Conservation (phyloP, 2,329 filamentous ascomycete genomes). For the Hymenoscyphus infarciens region DNA sequence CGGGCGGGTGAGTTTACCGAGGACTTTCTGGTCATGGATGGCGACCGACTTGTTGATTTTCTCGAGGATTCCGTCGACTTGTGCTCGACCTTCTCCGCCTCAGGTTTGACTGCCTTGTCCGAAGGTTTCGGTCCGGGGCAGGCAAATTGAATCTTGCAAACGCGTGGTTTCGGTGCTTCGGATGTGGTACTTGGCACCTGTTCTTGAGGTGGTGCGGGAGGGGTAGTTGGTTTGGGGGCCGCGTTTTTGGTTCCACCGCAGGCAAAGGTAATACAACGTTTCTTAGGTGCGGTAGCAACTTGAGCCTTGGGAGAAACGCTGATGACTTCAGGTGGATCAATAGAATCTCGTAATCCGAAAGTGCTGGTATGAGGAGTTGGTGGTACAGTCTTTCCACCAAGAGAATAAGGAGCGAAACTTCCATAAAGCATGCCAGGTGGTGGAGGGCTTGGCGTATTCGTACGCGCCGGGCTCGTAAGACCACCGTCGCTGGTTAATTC, state of each 20-base stretch:
- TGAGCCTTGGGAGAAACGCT: conserved; percentile 43
- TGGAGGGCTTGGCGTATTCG: conserved; percentile 86
- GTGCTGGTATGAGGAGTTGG: conserved; percentile 13
- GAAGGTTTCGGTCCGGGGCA: conserved; percentile 56
- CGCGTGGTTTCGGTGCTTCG: conserved; percentile 46
- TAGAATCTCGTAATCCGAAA: conserved; percentile 12
- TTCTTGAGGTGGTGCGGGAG: conserved; percentile 30
- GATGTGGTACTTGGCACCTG: conserved; percentile 34
- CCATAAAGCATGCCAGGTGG: conserved; percentile 55
- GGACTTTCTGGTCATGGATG: conserved; percentile 30
- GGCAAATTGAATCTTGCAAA: conserved; percentile 69
- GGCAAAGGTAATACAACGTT: conserved; percentile 89
- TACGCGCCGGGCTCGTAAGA: conserved; percentile 82
- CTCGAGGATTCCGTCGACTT: conserved; percentile 22
- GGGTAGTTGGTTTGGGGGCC: conserved; percentile 38
- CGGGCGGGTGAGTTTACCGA: conserved; percentile 15
- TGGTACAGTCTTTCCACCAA: conserved; percentile 22
- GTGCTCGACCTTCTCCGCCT: conserved; percentile 7
- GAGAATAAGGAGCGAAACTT: conserved; percentile 33
- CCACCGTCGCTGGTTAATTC: conserved; percentile 95
- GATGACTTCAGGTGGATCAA: conserved; percentile 16
- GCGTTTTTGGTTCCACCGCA: conserved; percentile 59
- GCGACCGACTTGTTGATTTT: conserved; percentile 26
- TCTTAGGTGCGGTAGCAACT: conserved; percentile 65
- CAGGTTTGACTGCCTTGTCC: conserved; percentile 32